These are phyloP conservation scores for Cercospora zeae-maydis DNA, from an alignment of 2,329 filamentous ascomycete genomes.

Conservation along the genomic window DNA sequence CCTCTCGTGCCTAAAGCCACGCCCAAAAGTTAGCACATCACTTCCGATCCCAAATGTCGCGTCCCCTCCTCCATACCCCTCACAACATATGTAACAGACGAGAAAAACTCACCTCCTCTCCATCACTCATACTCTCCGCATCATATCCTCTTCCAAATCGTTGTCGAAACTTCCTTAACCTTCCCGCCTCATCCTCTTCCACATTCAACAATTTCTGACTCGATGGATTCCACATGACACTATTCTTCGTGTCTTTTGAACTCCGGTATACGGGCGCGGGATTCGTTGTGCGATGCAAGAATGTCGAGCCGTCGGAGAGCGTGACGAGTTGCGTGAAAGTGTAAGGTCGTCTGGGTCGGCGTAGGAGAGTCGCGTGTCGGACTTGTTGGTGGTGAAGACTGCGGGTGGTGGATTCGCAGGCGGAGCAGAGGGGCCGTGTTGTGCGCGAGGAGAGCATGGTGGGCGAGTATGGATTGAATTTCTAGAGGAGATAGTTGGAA, in stretches of 20 bases:
- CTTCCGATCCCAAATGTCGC: background rate
- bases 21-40: slow-evolving; percentile 26
- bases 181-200: slow-evolving; percentile 91
- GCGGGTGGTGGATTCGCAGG: background rate
- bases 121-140: slow-evolving; percentile 41
- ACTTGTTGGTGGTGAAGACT: slow-evolving; percentile 49
- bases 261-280: slow-evolving; percentile 60
- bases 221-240: slow-evolving; percentile 84
- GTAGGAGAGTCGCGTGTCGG: slow-evolving; percentile 79
- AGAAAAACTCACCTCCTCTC: slow-evolving; percentile 28
- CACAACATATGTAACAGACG: background rate
- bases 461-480: slow-evolving; percentile 1
- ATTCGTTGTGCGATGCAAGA: slow-evolving; percentile 72
- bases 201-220: slow-evolving; percentile 78
- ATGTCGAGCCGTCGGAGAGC: slow-evolving; percentile 85
- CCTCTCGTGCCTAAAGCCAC: slow-evolving; percentile 40
- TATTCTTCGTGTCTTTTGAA: slow-evolving; percentile 84
- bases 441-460: slow-evolving; percentile 22
- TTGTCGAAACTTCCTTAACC: slow-evolving; percentile 77
- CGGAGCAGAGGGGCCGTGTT: slow-evolving; percentile 18
- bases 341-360: slow-evolving; percentile 86
- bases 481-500: background rate
- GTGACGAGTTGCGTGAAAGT: slow-evolving; percentile 96
- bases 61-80: background rate
- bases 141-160: slow-evolving; percentile 86